phyloP scores from a whole-genome alignment of 164 flowering plant species.

The Magnolia officinalis region DNA sequence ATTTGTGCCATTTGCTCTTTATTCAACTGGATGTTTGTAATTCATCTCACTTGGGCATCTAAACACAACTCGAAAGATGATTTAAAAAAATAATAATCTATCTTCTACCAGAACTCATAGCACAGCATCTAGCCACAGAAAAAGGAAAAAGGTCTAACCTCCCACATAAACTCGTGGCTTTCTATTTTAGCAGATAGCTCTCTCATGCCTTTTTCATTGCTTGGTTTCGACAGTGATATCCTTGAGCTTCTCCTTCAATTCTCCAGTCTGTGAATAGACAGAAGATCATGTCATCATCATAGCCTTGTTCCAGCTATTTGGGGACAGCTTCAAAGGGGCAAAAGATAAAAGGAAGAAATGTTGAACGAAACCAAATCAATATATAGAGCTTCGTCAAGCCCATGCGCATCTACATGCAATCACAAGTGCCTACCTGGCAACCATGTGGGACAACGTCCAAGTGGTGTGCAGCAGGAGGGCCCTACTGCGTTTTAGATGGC shows the following conservation, averaged over 20 bases:
- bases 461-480: not conserved
- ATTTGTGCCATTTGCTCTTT: no score
- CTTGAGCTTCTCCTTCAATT: conserved; percentile 66
- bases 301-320: not conserved
- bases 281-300: not conserved
- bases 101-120: no score
- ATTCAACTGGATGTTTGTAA: no score
- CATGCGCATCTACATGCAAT: no score
- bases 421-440: no score
- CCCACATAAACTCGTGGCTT: not conserved
- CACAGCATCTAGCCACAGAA: not conserved
- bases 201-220: conserved; percentile 30
- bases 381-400: no score
- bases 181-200: not conserved
- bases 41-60: no score
- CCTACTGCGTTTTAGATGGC: not conserved
- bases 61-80: no score
- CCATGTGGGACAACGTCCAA: not conserved
- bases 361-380: not conserved
- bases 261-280: conserved; percentile 48
- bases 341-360: conserved; percentile 4
- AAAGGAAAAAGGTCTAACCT: not conserved
- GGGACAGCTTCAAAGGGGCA: not conserved
- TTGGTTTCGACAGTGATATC: conserved; percentile 21
- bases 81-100: no score